Conservation (phyloP, 768 basidiomycete species). For the Melanogaster broomeanus region DNA sequence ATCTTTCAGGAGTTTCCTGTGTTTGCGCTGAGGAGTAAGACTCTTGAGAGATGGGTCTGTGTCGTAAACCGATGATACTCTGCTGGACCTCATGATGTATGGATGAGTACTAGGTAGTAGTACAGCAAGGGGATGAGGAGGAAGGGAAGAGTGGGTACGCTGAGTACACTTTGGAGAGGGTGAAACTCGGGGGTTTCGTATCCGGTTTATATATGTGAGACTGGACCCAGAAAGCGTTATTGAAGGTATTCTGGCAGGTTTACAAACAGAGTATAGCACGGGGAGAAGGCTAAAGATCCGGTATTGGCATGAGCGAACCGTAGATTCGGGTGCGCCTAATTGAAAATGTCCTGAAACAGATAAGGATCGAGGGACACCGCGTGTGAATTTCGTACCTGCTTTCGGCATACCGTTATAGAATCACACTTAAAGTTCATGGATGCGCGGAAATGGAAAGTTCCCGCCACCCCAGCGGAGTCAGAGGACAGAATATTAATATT, state of each 20-base stretch:
- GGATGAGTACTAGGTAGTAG: no score
- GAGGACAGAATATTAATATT: constrained; percentile 13
- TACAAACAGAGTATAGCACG: constrained; percentile 15
- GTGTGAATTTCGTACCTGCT: constrained; percentile 20
- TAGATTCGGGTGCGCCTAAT: constrained; percentile 29
- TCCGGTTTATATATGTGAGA: constrained; percentile 37
- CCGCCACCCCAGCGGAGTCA: constrained; percentile 51
- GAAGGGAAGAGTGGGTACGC: constrained; percentile 4
- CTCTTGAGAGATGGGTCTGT: constrained; percentile 17
- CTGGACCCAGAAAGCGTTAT: constrained; percentile 28
- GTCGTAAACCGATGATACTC: constrained; percentile 23
- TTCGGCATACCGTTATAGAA: constrained; percentile 18
- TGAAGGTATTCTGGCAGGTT: constrained; percentile 4
- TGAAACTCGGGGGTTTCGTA: constrained; percentile 17
- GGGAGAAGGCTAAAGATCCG: constrained; percentile 51
- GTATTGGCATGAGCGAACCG: constrained; percentile 27
- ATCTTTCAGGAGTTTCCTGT: constrained; percentile 83
- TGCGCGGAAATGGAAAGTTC: constrained; percentile 46
- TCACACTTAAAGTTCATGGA: constrained; percentile 21
- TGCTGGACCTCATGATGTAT: constrained; percentile 26
- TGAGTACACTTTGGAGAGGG: constrained; percentile 18
- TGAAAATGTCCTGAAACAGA: constrained; percentile 35
- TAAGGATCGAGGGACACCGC: constrained; percentile 24
- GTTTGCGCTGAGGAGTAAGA: constrained; percentile 74
- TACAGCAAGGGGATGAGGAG: constrained; percentile 10